Conservation (phyloP, 371 early-diverging fungal genomes). For the Rhizopus sp. region DNA sequence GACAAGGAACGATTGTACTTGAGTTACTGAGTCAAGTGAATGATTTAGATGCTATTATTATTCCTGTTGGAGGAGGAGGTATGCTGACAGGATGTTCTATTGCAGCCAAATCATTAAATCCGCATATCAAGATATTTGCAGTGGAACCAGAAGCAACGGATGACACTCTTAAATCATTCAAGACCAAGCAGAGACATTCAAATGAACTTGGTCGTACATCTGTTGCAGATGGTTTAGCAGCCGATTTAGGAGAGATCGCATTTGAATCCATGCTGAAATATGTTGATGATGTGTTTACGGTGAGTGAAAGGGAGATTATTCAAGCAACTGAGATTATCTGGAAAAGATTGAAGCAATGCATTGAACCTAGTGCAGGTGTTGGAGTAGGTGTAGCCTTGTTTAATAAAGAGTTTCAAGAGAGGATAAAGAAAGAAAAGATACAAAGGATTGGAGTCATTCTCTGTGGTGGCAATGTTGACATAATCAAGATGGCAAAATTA, state of each 20-base stretch:
- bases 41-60: conserved; percentile 49
- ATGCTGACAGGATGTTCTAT: conserved; percentile 58
- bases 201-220: conserved; percentile 26
- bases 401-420: conserved; percentile 36
- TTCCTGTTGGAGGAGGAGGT: conserved; percentile 63
- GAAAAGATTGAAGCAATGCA: conserved; percentile 54
- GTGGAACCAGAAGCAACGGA: conserved; percentile 53
- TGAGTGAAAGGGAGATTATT: conserved; percentile 54
- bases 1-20: conserved; percentile 61
- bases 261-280: conserved; percentile 42
- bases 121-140: conserved; percentile 45
- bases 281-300: conserved; percentile 57
- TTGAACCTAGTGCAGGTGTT: conserved; percentile 60
- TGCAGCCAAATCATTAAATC: conserved; percentile 44
- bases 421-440: conserved; percentile 15
- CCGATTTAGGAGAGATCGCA: conserved; percentile 46
- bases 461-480: conserved; percentile 50
- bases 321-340: conserved; percentile 53
- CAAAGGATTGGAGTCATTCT: conserved; percentile 43
- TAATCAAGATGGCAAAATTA: conserved; percentile 21
- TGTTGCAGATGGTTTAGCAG: conserved; percentile 46
- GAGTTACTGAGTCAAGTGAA: conserved; percentile 51
- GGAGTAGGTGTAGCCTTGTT: conserved; percentile 51
- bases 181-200: conserved; percentile 11
- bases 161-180: conserved; percentile 40